These are phyloP conservation scores for Sabuloglossum arenarium DNA, from an alignment of 495 filamentous ascomycete species.

Conservation along the genomic window DNA sequence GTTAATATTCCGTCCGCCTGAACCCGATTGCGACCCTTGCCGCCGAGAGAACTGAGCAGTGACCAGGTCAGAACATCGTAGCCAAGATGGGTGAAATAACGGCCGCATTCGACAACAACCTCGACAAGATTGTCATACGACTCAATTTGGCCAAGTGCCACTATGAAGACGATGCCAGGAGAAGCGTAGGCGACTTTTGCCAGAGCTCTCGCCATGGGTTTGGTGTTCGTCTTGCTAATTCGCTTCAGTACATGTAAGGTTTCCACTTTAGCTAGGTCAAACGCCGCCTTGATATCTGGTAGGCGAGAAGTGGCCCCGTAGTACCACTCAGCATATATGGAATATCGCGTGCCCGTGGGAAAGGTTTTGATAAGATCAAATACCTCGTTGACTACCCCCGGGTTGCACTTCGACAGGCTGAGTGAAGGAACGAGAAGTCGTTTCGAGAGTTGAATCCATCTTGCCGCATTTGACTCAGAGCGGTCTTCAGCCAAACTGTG, in stretches of 20 bases:
- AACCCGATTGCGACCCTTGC: slow-evolving; percentile 51
- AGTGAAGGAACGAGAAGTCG: slow-evolving; percentile 66
- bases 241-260: slow-evolving; percentile 69
- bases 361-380: slow-evolving; percentile 64
- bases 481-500: slow-evolving; percentile 47
- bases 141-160: slow-evolving; percentile 73
- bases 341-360: slow-evolving; percentile 56
- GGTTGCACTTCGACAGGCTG: slow-evolving; percentile 63
- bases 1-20: slow-evolving; percentile 72
- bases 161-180: slow-evolving; percentile 78
- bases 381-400: slow-evolving; percentile 63
- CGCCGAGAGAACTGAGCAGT: slow-evolving; percentile 58
- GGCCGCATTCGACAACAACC: slow-evolving; percentile 76
- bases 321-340: slow-evolving; percentile 86
- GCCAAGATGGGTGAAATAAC: slow-evolving; percentile 77
- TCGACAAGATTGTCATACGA: slow-evolving; percentile 83
- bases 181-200: slow-evolving; percentile 74
- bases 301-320: slow-evolving; percentile 51
- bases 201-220: slow-evolving; percentile 60
- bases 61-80: slow-evolving; percentile 88
- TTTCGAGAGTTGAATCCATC: slow-evolving; percentile 67
- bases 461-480: slow-evolving; percentile 41
- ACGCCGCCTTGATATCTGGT: slow-evolving; percentile 59
- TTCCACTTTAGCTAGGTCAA: slow-evolving; percentile 51
- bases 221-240: slow-evolving; percentile 65